Evolutionary conservation across 2,329 filamentous ascomycete species (phyloP).

Genomic region (Penicillium sp.): DNA sequence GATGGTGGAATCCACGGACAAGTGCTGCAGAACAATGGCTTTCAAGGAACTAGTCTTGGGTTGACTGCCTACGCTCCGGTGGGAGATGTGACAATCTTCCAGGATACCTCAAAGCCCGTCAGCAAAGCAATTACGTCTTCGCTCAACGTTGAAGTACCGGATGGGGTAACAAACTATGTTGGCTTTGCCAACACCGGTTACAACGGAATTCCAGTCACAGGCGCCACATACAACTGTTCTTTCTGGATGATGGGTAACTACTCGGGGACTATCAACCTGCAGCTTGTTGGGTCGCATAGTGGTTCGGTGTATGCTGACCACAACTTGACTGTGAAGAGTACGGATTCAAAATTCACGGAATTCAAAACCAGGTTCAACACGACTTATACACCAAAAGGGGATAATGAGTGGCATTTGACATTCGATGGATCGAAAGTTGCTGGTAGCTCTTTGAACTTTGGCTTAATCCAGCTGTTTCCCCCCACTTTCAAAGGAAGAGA

Average conservation of each 20-base stretch:
- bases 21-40: constrained; percentile 35
- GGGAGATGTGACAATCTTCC: constrained; percentile 25
- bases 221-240: constrained; percentile 26
- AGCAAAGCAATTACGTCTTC: constrained; percentile 29
- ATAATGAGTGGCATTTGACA: constrained; percentile 31
- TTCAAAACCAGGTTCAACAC: constrained; percentile 25
- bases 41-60: constrained; percentile 28
- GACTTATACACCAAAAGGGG: constrained; percentile 19
- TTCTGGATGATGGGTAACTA: constrained; percentile 36
- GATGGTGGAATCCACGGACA: constrained; percentile 36
- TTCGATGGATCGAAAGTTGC: constrained; percentile 24
- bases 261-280: constrained; percentile 22
- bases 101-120: constrained; percentile 24
- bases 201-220: constrained; percentile 29
- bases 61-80: constrained; percentile 29
- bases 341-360: constrained; percentile 16
- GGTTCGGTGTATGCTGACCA: constrained; percentile 26
- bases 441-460: constrained; percentile 24
- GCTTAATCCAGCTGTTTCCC: constrained; percentile 27
- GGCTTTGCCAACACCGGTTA: constrained; percentile 48
- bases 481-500: constrained; percentile 26
- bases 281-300: constrained; percentile 25
- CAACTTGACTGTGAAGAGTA: constrained; percentile 27
- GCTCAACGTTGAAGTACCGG: constrained; percentile 23
- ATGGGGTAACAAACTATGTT: constrained; percentile 24